Percentiles rank a stretch among this genome's conserved stretches.
phyloP scores from a whole-genome alignment of 805 yeast genomes.

The Wickerhamiella sergipiensis region DNA sequence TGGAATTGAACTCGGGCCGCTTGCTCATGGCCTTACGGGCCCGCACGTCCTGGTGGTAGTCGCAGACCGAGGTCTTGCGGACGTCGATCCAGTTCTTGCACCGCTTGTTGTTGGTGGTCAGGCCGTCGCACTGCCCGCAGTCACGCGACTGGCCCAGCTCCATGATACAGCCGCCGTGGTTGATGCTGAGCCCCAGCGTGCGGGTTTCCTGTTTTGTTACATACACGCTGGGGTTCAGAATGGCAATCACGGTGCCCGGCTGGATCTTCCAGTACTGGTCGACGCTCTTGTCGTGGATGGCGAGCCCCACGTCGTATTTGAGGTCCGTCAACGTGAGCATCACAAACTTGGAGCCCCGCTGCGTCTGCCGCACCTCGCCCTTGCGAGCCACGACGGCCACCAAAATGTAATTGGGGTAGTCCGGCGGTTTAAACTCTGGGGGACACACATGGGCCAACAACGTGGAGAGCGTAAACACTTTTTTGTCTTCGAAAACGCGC shows the following conservation, averaged over 20 bases:
- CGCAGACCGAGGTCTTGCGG: conserved; percentile 44
- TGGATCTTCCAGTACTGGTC: conserved; percentile 58
- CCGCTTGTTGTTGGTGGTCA: conserved; percentile 29
- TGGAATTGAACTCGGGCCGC: conserved; percentile 64
- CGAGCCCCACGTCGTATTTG: conserved; percentile 41
- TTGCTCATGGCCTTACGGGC: conserved; percentile 39
- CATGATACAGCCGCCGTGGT: conserved; percentile 38
- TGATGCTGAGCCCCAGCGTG: conserved; percentile 43
- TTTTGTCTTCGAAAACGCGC: conserved; percentile 33
- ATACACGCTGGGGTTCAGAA: conserved; percentile 59
- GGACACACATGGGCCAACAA: conserved; percentile 52
- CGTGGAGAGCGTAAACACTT: conserved; percentile 43
- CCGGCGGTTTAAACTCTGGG: conserved; percentile 57
- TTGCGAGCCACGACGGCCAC: conserved; percentile 57
- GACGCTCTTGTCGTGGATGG: conserved; percentile 54
- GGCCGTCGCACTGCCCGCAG: conserved; percentile 51
- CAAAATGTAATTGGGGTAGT: conserved; percentile 55
- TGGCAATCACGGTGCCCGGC: conserved; percentile 59
- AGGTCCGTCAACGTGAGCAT: conserved; percentile 58
- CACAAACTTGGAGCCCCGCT: conserved; percentile 37
- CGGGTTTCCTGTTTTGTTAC: conserved; percentile 12
- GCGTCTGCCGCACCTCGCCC: conserved; percentile 33
- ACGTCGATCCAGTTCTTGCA: conserved; percentile 54
- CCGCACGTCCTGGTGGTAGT: conserved; percentile 52
- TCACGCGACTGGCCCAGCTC: conserved; percentile 64